phyloP scores from a whole-genome alignment of 805 yeast genomes.

The Starmerella bacillaris region DNA sequence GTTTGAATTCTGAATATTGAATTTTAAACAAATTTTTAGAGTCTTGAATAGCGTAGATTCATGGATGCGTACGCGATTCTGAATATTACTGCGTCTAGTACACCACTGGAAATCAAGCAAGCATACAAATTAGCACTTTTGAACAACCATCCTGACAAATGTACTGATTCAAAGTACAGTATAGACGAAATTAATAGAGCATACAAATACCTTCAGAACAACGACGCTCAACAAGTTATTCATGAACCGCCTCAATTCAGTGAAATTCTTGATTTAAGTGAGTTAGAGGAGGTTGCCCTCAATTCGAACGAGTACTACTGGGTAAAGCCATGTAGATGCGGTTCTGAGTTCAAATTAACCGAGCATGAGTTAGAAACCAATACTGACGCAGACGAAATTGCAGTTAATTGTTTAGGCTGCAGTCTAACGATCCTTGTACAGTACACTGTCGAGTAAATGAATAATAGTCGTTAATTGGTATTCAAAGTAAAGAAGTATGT shows the following conservation, averaged over 20 bases:
- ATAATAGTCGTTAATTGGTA: no score
- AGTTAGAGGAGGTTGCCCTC: conserved; percentile 22
- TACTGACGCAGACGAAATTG: conserved; percentile 42
- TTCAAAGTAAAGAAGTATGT: no score
- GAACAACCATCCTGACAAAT: conserved; percentile 64
- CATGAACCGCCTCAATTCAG: conserved; percentile 34
- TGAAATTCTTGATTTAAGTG: conserved; percentile 45
- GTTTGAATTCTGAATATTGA: no score
- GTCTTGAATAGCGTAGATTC: no score
- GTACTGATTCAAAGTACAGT: conserved; percentile 6
- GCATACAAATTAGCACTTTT: conserved; percentile 52
- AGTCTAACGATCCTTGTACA: conserved; percentile 70
- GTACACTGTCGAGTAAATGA: conserved; percentile 27
- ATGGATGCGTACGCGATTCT: conserved; percentile 37
- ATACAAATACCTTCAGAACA: conserved; percentile 26
- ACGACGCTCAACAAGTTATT: conserved; percentile 25
- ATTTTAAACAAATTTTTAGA: no score
- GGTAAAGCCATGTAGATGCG: conserved; percentile 23
- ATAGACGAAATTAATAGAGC: conserved; percentile 44
- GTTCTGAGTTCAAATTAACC: conserved; percentile 34
- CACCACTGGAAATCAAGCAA: conserved; percentile 30
- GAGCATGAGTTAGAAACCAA: conserved; percentile 45
- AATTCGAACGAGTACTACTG: conserved; percentile 16
- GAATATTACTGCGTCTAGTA: conserved; percentile 27
- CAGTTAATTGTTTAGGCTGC: conserved; percentile 68